Evolutionary conservation across 2,329 filamentous ascomycete species (phyloP), one percentile per base, ranked within the genome.

Genomic region (Claviceps fusiformis): DNA sequence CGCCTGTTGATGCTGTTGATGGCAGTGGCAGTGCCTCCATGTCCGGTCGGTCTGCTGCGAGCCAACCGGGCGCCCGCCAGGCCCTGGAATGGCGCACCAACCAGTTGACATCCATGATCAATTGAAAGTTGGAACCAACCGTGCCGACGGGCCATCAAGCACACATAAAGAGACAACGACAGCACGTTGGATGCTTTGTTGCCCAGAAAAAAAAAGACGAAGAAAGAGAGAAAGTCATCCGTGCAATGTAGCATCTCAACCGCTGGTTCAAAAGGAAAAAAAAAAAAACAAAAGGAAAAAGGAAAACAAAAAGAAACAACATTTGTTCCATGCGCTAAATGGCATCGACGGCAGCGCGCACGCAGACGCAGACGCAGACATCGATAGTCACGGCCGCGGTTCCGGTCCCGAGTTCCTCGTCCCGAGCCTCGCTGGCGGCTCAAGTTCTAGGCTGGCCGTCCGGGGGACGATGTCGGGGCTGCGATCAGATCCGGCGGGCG

Each of bases 401-500:
- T 9, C 24, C 44, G 24, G 13, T 29, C 37, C 4, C 47, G 31
- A 4, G 8, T 24, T 6, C 24, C 24, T 27, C 13, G 24, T 29
- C 24, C 3, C 24, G 4, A 13, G 24, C 43, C 24, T 10, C n/a
- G n/a, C 47, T n/a, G 17, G 47, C 47, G 48, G 31, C 29, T 2
- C 31, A 15, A 50, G 39, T 15, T 19, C 35, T 41, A 13, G 15
- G 24, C 45, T 55, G 53, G 53, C 45, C 29, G 46, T 43, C 51
- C 17, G 24, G 17, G 6, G 56, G 56, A 19, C 45, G 31, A 35
- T 58, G 57, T 50, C 45, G 52, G 29, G 53, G 57, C 3, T 57
- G 56, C 48, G 53, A 55, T 31, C 53, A 33, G 27, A 59, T 59
- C 13, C 54, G 53, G 27, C 39, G 15, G 27, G 44, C 43, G 10